Percentiles rank a stretch among this genome's conserved stretches.
Conservation (phyloP, 352 stramenopile genomes). For the Pythium utonaiense region DNA sequence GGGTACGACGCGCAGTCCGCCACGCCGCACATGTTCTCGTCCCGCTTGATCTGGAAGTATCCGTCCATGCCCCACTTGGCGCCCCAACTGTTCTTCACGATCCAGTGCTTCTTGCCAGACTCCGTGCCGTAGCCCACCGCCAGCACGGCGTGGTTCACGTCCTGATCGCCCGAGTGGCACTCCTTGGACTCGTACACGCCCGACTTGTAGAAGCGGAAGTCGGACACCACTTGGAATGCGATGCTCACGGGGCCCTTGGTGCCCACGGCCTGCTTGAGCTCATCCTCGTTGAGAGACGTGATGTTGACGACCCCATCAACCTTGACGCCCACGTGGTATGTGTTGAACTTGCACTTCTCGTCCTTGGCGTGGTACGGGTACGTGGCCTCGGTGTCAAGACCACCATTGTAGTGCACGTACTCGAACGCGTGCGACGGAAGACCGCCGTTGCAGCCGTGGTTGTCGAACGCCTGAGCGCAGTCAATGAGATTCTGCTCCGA, state of each 20-base stretch:
- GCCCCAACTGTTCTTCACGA: conserved; percentile 98
- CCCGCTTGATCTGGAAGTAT: conserved; percentile 95
- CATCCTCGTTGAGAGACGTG: conserved; percentile 68
- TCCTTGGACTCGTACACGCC: conserved; percentile 86
- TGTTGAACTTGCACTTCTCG: conserved; percentile 79
- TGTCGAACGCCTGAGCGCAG: conserved; percentile 91
- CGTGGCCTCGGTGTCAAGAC: conserved; percentile 76
- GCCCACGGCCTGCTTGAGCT: conserved; percentile 69
- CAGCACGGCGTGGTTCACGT: conserved; percentile 93
- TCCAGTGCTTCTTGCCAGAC: conserved; percentile 90
- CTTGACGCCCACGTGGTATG: conserved; percentile 60
- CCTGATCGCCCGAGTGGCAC: conserved; percentile 73
- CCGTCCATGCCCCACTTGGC: conserved; percentile 91
- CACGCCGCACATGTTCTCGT: conserved; percentile 87
- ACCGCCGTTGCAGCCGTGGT: conserved; percentile 96
- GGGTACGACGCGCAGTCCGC: conserved; percentile 87
- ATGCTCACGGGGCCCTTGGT: conserved; percentile 71
- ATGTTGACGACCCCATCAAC: conserved; percentile 85
- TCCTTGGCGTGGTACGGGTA: conserved; percentile 79
- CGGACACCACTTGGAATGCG: conserved; percentile 84
- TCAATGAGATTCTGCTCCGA: conserved; percentile 98
- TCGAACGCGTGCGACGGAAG: conserved; percentile 97
- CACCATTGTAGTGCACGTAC: conserved; percentile 92
- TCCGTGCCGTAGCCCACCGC: conserved; percentile 96
- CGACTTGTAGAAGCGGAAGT: conserved; percentile 89